Base-by-base conservation (phyloP, 768 basidiomycete species). In the Podaxis sp. region DNA sequence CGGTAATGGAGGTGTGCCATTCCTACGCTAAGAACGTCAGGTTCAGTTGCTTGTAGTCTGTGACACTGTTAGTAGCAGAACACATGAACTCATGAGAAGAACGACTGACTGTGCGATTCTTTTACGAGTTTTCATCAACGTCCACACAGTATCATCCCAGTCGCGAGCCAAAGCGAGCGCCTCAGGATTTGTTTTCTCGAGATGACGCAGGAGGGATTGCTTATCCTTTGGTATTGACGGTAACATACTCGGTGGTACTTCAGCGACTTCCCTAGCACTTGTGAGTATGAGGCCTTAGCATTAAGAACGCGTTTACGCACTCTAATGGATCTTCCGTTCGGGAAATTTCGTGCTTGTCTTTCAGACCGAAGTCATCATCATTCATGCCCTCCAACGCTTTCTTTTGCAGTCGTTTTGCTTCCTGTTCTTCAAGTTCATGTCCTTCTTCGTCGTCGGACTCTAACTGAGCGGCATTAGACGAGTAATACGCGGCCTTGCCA, bases 371-470 rank as follows among this genome's bases (percentile, higher is more conserved):
- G 73, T 98, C 95, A 15, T 84, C 87, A 49, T 93, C 91, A 8
- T 67, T 75, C 80, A 96, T 81, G 11, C 74, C 82, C 66, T 92
- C 89, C 36, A 89, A 81, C 24, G 84, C 79, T 75, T 92, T 94
- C 40, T 76, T 73, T 72, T 96, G 96, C 50, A 96, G 74, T 61
- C 93, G 79, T 67, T 76, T 86, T 6, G 91, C 92, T 73, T 98
- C 95, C 70, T 90, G 87, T 71, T 93, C 93, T 69, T 98, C 94
- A 55, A 96, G 76, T 66, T 91, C 89, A 69, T 91, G 85, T 37
- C 87, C 91, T 73, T 96, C 95, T 68, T 96, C 95, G 65, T 96
- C 90, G 67, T 92, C 91, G 40, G 89, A 89, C 57, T 92, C 92
- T 40, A 93, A 76, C 59, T 91, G 77, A 38, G 81, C 88, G 36